Conservation (phyloP, 305 asterid species). For the Striga hermonthica region DNA sequence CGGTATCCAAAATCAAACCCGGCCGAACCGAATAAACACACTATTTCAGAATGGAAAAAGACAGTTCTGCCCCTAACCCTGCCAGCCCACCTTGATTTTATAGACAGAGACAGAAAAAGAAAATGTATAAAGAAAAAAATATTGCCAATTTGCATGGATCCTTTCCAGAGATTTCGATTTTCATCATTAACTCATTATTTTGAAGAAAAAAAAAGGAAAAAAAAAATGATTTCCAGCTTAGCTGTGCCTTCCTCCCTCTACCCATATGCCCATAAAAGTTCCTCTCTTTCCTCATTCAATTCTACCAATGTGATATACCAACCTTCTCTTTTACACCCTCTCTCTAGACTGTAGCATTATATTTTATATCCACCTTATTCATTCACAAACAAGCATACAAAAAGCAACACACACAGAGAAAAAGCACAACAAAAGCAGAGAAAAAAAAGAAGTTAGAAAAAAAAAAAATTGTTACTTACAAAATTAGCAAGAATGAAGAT, state of each 20-base stretch:
- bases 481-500: slow-evolving; percentile 56
- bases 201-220: slow-evolving; percentile 31
- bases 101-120: slow-evolving; percentile 36
- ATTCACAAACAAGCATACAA: slow-evolving; percentile 17
- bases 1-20: too few relatives aligned
- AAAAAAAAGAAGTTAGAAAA: too few relatives aligned
- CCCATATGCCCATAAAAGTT: slow-evolving; percentile 60
- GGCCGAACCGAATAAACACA: neutral
- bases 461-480: slow-evolving; percentile 16
- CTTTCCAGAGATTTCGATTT: slow-evolving; percentile 42
- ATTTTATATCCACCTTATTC: slow-evolving; percentile 24
- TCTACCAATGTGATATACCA: slow-evolving; percentile 28
- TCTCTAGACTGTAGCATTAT: slow-evolving; percentile 6
- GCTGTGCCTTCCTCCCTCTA: slow-evolving; percentile 39
- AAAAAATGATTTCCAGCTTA: slow-evolving; percentile 38
- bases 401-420: slow-evolving; percentile 2
- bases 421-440: neutral
- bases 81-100: slow-evolving; percentile 16
- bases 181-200: neutral
- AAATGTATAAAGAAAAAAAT: slow-evolving; percentile 23
- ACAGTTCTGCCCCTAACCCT: slow-evolving; percentile 5
- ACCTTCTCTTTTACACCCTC: slow-evolving; percentile 32
- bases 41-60: neutral
- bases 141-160: slow-evolving; percentile 33
- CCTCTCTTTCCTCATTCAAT: slow-evolving; percentile 45